A percentile compares a stretch with the other conserved stretches of the same genome.
phyloP scores from a whole-genome alignment of 441 rosid species.

The Corymbia calophylla region DNA sequence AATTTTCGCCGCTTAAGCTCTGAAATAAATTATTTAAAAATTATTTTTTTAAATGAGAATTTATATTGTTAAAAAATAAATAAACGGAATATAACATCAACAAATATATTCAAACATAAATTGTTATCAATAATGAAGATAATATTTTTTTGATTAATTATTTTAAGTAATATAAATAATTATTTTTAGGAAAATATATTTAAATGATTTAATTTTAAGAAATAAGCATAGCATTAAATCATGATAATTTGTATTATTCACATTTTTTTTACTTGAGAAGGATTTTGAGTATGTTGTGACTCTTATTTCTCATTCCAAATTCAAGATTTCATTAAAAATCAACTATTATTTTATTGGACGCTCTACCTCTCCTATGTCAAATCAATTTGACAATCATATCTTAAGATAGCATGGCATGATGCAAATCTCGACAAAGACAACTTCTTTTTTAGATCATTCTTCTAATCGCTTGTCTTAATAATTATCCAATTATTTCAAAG shows the following conservation, averaged over 20 bases:
- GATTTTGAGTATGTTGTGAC: neutral
- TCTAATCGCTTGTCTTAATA: accelerated
- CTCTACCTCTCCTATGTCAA: neutral
- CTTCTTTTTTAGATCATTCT: neutral
- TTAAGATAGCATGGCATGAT: neutral
- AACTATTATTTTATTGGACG: neutral
- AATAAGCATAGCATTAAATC: neutral
- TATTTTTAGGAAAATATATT: no score
- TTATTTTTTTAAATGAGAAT: accelerated
- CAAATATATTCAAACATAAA: no score
- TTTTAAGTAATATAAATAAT: no score
- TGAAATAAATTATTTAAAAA: no score
- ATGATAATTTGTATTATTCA: neutral
- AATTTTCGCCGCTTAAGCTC: neutral
- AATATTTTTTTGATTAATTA: no score
- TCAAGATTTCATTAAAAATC: neutral
- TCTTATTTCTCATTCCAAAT: neutral
- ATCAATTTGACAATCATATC: neutral
- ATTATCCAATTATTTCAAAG: neutral
- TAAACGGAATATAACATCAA: neutral
- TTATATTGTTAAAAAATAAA: no score
- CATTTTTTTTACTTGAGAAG: accelerated
- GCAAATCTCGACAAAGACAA: neutral
- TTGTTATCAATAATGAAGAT: neutral
- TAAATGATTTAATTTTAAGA: accelerated